These are phyloP conservation scores for Chaetomium strumarium DNA, from an alignment of 2,329 filamentous ascomycete species.

Conservation along the genomic window DNA sequence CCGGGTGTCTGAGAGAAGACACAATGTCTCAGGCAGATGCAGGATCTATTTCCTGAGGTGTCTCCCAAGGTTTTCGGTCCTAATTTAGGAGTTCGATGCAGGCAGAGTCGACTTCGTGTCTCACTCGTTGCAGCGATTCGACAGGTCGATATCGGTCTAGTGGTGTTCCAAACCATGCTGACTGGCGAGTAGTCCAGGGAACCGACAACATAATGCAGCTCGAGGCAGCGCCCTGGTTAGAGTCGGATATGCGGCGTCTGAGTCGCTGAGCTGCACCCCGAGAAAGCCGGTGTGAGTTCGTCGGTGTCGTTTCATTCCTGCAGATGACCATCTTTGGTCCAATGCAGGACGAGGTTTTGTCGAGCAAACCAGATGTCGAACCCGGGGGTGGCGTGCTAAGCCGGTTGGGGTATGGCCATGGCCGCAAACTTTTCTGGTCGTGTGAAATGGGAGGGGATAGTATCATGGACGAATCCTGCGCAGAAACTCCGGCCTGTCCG, in stretches of 20 bases:
- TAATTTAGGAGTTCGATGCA: no score
- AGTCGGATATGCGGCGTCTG: constrained; percentile 1
- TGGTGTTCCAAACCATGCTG: no score
- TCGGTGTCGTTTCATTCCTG: constrained; percentile 5
- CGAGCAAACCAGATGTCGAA: background rate
- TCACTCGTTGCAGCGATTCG: no score
- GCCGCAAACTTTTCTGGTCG: background rate
- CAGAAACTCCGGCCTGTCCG: constrained; percentile 16
- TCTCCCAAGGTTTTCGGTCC: no score
- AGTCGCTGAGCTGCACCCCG: background rate
- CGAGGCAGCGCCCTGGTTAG: background rate
- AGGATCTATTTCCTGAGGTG: no score
- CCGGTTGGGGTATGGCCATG: constrained; percentile 12
- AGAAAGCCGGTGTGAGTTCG: background rate
- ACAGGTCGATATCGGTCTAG: no score
- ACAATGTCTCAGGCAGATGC: background rate
- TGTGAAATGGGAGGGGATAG: constrained; percentile 1
- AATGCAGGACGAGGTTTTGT: constrained; percentile 11
- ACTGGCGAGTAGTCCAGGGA: no score
- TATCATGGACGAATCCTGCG: background rate
- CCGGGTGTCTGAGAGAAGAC: background rate
- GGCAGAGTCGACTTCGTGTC: no score
- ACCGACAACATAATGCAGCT: no score
- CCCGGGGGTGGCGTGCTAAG: constrained; percentile 2
- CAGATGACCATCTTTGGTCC: constrained; percentile 15